Base-by-base conservation (phyloP, 148 eudicot species). In the Rhododendron henanense region DNA sequence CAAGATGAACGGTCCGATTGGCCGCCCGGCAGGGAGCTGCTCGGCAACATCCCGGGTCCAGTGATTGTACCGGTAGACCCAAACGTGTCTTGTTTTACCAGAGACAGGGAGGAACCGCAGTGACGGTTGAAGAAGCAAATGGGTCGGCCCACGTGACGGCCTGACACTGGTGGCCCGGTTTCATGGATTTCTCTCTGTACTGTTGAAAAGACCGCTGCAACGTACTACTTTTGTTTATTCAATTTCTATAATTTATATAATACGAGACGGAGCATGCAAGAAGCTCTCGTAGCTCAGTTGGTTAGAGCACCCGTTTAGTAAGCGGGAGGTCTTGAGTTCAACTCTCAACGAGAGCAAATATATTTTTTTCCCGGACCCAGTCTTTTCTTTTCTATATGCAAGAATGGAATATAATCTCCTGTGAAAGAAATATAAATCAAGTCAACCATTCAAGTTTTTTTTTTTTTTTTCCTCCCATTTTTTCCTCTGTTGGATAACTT, bases 301-400 rank as follows among this genome's bases (percentile, higher is more conserved):
- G 88, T 86, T 85, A 85, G 87, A 85, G 87, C 87, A 85, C 83
- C 87, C 87, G 87, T 85, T 85, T 85, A 85, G 87, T 85, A 85
- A 85, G 87, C 87, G 84, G 87, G 87, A 85, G 87, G 84, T 85
- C 87, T 80, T 85, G 87, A 85, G 87, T 85, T 86, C 85, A 16
- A 86, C 88, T 86, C 88, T 86, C 84, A 82, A 81, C 79, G 84
- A 86, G 87, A 86, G 87, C 87, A 81, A n/a, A n/a, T n/a, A n/a
- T n/a, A n/a, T n/a, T n/a, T n/a, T 33, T 33, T 1, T 1, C 35
- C 35, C 45, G 1, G 45, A 41, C 8, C 45, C 45, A 5, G 45
- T 6, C 1, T 41, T 41, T 41, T 41, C 8, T 41, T 41, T 41
- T 41, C 45, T 6, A 41, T 6, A 41, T 6, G 45, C 45, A 41